Evolutionary conservation across 169 alveolate genomes (phyloP).

Genomic region (Cryptosporidium baileyi): DNA sequence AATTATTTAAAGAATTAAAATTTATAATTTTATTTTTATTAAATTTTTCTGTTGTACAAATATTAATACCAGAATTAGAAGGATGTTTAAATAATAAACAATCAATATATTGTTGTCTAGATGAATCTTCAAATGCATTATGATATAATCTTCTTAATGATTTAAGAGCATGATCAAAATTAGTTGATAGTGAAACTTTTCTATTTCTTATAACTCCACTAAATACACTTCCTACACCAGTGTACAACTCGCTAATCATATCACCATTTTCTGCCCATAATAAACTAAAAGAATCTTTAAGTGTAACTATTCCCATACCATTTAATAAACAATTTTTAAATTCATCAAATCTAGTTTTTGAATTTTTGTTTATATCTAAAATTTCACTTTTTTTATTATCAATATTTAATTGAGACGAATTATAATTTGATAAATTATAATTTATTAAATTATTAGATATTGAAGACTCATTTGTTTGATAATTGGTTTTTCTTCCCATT

Average conservation of each 20-base stretch:
- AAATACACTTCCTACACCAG: constrained; percentile 93
- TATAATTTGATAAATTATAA: too few relatives aligned
- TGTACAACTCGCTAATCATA: constrained; percentile 85
- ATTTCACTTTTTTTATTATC: not conserved
- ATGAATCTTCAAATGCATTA: constrained; percentile 85
- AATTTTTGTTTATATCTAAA: not conserved
- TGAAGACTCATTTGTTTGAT: not conserved
- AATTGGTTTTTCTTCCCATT: not conserved
- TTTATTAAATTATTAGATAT: not conserved
- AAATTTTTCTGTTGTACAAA: too few relatives aligned
- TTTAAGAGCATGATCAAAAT: constrained; percentile 84
- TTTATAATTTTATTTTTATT: not conserved
- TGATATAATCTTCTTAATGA: constrained; percentile 85
- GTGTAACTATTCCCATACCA: constrained; percentile 60
- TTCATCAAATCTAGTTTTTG: not conserved
- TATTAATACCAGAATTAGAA: constrained; percentile 64
- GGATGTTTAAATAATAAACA: constrained; percentile 78
- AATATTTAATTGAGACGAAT: not conserved
- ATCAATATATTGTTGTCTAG: constrained; percentile 87
- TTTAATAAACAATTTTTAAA: constrained; percentile 21
- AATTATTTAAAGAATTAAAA: not conserved
- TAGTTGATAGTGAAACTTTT: constrained; percentile 84
- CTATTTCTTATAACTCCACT: constrained; percentile 90
- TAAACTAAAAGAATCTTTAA: constrained; percentile 80
- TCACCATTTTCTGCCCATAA: constrained; percentile 95